Evolutionary conservation across 306 rosid species (phyloP).

Genomic region (Comarum palustre): DNA sequence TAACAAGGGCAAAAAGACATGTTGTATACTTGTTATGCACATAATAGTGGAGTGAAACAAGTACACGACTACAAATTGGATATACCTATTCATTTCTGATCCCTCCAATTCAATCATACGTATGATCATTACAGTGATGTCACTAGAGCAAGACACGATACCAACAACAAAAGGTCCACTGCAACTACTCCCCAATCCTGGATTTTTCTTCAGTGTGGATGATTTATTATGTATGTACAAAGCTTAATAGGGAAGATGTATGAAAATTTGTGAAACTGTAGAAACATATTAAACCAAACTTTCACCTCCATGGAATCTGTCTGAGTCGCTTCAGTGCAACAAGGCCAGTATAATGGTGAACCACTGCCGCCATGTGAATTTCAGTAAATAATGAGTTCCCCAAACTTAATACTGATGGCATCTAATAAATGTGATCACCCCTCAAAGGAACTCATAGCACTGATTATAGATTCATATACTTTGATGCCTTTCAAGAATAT

Average conservation of each 20-base stretch:
- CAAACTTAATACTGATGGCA: not conserved
- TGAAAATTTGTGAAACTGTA: not conserved
- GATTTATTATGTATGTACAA: not conserved
- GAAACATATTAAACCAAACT: not conserved
- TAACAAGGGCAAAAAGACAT: not conserved
- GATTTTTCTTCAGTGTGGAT: not conserved
- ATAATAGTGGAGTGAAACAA: not conserved
- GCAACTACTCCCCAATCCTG: not conserved
- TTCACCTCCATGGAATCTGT: not conserved
- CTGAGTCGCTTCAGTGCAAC: not conserved
- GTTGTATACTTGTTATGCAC: not conserved
- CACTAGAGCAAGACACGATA: not conserved
- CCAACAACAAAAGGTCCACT: not conserved
- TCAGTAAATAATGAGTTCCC: not conserved
- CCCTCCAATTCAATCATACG: not conserved
- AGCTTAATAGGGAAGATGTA: not conserved
- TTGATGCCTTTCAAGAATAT: slow-evolving; percentile 68
- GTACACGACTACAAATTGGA: not conserved
- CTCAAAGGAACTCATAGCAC: slow-evolving; percentile 64
- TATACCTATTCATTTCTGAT: not conserved
- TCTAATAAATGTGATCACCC: slow-evolving; percentile 38
- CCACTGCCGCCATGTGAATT: not conserved
- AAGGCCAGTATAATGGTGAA: not conserved
- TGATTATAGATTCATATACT: slow-evolving; percentile 79
- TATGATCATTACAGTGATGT: not conserved